A percentile compares a stretch with the other conserved stretches of the same genome.
Conservation (phyloP, 164 flowering plant genomes). For the Euptelea pleiosperma region DNA sequence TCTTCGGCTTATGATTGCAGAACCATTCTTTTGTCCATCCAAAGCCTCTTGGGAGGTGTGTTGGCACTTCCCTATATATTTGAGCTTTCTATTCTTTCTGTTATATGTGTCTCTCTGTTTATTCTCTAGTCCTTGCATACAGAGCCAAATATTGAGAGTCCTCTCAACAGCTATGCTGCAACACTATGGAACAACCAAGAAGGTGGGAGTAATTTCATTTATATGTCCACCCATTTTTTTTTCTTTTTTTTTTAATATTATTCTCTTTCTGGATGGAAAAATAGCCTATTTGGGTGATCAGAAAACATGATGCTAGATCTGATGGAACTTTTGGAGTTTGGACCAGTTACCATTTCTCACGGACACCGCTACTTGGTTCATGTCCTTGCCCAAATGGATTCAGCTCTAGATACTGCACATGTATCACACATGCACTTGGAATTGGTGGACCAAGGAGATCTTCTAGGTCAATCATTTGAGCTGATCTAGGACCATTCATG, state of each 20-base stretch:
- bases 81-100: not conserved
- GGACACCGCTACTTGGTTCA: no score
- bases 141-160: slow-evolving; percentile 72
- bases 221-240: not conserved
- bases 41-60: slow-evolving; percentile 72
- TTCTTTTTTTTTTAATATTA: not conserved
- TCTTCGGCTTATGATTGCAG: slow-evolving; percentile 78
- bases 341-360: no score
- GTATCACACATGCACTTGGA: no score
- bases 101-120: not conserved
- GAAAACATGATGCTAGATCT: no score
- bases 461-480: no score
- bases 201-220: slow-evolving; percentile 31
- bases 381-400: no score
- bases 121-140: slow-evolving; percentile 13
- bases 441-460: no score
- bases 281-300: no score
- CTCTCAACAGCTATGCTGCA: slow-evolving; percentile 69
- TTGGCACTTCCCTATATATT: slow-evolving; percentile 1
- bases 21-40: slow-evolving; percentile 71
- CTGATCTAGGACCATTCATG: no score
- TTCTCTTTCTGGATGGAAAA: not conserved
- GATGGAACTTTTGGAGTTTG: no score
- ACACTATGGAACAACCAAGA: slow-evolving; percentile 57
- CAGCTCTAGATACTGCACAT: no score